Base-by-base conservation (phyloP, 106 monocot genomes). In the Apostasia shenzhenica region DNA sequence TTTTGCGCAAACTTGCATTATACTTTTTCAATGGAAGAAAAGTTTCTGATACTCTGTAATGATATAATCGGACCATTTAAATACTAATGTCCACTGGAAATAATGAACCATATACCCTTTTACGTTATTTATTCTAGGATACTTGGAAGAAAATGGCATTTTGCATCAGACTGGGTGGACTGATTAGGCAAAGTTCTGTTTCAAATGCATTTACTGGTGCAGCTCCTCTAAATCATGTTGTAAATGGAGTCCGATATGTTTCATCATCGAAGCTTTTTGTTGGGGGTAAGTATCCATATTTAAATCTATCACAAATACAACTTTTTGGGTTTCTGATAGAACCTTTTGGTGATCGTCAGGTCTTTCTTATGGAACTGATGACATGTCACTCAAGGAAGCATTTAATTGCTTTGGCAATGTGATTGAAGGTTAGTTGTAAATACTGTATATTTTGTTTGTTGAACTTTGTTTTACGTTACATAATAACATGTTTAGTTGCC, bases 361-460 rank as follows among this genome's bases (percentile, higher is more conserved):
- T 58, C 79, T 97, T 54, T 89, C 95, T 14, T 97, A 37, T 47
- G 75, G 75, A 5, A 89, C 86, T 59, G 84, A 97, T 73, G 89
- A 89, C 48, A 66, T 81, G 12, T 57, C 76, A 4, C 89, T 97
- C 12, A 84, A 76, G 57, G 89, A 97, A 46, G 92, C 95, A 58
- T 97, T 97, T 57, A 46, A 53, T 72, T 54, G 75, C 67, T 97
- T 89, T 75, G 95, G 95, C 11, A 83, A 74, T 48, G 92, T 97
- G 12, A 74, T 74, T 72, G 92, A 97, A 76, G 95, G 95, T 97
- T 10, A 66, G 76, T 71, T 43, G 1, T 62, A 9, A 7, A 41
- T 14, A 13, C 1, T 61, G 39, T n/a, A 3, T 8, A 49, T 14
- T n/a, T 41, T 26, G 43, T 64, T 43, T 2, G 6, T 64, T 13